Evolutionary conservation across 2,329 filamentous ascomycete genomes (phyloP).

Genomic region (Aspergillus sp.): DNA sequence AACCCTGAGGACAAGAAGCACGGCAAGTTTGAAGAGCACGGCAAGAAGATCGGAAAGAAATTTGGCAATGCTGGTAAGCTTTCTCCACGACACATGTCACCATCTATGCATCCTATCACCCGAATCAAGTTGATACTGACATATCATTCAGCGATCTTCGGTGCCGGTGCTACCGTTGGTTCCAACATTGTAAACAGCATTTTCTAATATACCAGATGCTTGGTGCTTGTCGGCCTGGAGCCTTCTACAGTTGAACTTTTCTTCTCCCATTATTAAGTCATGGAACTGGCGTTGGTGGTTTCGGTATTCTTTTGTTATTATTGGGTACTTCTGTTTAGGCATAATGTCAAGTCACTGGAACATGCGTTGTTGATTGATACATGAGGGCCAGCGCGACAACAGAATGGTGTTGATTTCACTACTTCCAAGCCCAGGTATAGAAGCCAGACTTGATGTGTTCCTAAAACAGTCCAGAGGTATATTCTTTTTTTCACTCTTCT

Average conservation of each 20-base stretch:
- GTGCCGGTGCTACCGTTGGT: conserved; percentile 87
- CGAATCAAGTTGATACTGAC: conserved; percentile 7
- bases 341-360: not conserved
- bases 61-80: conserved; percentile 64
- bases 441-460: too few relatives aligned
- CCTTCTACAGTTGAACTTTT: not conserved
- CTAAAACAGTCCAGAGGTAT: not conserved
- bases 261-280: conserved; percentile 17
- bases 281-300: conserved; percentile 34
- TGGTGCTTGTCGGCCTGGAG: too few relatives aligned
- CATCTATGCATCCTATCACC: not conserved
- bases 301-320: conserved; percentile 8
- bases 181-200: conserved; percentile 88
- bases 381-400: not conserved
- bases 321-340: not conserved
- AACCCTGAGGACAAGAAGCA: conserved; percentile 42
- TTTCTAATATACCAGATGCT: conserved; percentile 54
- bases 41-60: conserved; percentile 97
- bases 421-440: too few relatives aligned
- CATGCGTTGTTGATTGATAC: not conserved
- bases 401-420: not conserved
- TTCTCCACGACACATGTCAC: not conserved
- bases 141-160: conserved; percentile 70
- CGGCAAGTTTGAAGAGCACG: conserved; percentile 68
- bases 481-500: not conserved